Conservation (phyloP, 2,329 filamentous ascomycete species). For the Sporothrix mexicana region DNA sequence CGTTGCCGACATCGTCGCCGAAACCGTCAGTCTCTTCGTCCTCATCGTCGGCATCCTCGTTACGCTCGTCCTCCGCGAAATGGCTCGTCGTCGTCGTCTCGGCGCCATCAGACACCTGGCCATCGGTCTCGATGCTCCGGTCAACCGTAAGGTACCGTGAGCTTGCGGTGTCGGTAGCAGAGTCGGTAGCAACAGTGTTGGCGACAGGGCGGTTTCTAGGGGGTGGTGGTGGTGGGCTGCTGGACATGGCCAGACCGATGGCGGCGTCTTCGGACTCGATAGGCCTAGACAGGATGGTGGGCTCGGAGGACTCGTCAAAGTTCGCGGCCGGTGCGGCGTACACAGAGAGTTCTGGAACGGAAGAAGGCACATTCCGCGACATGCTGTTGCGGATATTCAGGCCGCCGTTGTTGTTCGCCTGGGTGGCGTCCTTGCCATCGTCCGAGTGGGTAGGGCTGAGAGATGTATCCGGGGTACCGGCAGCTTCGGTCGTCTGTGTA, state of each 20-base stretch:
- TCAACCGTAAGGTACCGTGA: constrained; percentile 27
- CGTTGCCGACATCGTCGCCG: constrained; percentile 46
- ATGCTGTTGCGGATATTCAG: not conserved
- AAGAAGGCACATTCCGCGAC: not conserved
- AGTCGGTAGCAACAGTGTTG: not conserved
- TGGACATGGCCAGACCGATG: not conserved
- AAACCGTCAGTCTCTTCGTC: constrained; percentile 57
- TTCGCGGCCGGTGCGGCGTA: not conserved
- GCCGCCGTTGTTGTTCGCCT: not conserved
- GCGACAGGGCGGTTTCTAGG: constrained; percentile 14
- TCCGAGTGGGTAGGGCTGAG: constrained; percentile 59
- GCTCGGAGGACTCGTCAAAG: not conserved
- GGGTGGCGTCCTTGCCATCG: constrained; percentile 50
- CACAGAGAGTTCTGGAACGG: constrained; percentile 24
- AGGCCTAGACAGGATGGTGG: not conserved
- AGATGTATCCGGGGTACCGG: constrained; percentile 59
- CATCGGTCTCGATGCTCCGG: constrained; percentile 32
- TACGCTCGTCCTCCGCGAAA: constrained; percentile 41
- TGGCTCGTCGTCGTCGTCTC: constrained; percentile 38
- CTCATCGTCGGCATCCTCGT: constrained; percentile 50
- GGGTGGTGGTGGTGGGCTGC: not conserved
- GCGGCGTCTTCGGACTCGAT: not conserved
- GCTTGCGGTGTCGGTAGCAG: not conserved
- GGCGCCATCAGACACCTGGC: constrained; percentile 39
- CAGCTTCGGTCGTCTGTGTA: constrained; percentile 68